phyloP scores from a whole-genome alignment of 2,329 filamentous ascomycete species.

The Fusarium incarnatum region DNA sequence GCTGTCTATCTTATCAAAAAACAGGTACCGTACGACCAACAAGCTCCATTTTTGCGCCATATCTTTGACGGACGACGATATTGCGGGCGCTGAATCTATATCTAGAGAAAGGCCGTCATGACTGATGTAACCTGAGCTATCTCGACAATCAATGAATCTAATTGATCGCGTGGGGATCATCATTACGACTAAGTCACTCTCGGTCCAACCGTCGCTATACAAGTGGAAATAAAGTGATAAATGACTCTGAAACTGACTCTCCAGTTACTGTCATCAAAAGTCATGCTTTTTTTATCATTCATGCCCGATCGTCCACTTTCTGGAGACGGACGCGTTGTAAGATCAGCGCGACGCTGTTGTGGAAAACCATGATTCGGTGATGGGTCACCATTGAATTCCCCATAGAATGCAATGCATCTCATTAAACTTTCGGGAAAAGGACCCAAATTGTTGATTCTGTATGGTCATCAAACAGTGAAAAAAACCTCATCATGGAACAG shows the following conservation, averaged over 20 bases:
- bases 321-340: slow-evolving; percentile 10
- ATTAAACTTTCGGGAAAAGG: slow-evolving; percentile 2
- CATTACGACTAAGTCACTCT: slow-evolving; percentile 7
- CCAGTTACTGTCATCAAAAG: not conserved
- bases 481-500: not conserved
- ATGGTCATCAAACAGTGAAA: not conserved
- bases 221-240: not conserved
- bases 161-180: slow-evolving; percentile 22
- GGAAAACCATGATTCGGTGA: slow-evolving; percentile 22
- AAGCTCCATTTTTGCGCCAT: slow-evolving; percentile 26
- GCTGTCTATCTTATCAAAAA: slow-evolving; percentile 39
- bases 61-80: slow-evolving; percentile 29
- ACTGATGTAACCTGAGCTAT: slow-evolving; percentile 25
- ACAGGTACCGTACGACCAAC: slow-evolving; percentile 7
- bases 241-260: not conserved
- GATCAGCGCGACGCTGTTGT: slow-evolving; percentile 35
- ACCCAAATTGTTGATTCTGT: not conserved
- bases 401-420: not conserved
- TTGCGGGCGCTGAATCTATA: slow-evolving; percentile 41
- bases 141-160: slow-evolving; percentile 11
- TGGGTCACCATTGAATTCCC: slow-evolving; percentile 3
- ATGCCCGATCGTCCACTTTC: slow-evolving; percentile 17
- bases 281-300: not conserved
- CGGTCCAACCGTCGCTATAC: slow-evolving; percentile 9
- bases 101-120: not conserved